Evolutionary conservation across 2,329 filamentous ascomycete species (phyloP), one percentile per base, ranked within the genome.

Genomic region (Colletotrichum sp.): DNA sequence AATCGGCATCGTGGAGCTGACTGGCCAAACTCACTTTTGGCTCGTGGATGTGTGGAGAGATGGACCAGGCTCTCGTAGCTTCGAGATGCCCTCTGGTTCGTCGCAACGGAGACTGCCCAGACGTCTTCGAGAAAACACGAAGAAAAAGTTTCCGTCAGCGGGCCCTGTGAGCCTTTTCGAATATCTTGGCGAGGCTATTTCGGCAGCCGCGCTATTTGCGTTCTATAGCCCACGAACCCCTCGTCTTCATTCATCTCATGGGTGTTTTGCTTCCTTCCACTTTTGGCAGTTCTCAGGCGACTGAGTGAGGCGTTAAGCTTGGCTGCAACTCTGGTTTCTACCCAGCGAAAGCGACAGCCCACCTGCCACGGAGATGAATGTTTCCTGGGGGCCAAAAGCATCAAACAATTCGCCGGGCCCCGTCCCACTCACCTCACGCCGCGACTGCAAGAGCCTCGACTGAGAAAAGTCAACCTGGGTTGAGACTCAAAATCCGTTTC

Each of bases 401-500:
- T 64, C 69, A 72, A 68, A 68, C 63, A 44, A 59, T n/a, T 26
- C 30, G 16, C 48, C 12, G 15, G 22, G 18, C 24, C 39, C 15
- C 24, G 70, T 75, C 65, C 70, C 70, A 74, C 70, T 59, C 70
- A 65, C 9, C 34, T 60, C 44, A 68, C 24, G 70, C 74, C 70
- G 64, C 48, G 48, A 69, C 44, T 63, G 57, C 63, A 72, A 64
- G 57, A 75, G 63, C 26, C 63, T 75, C 63, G 73, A 64, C 55
- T 68, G 69, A 67, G 32, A 9, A 36, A 65, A 65, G 32, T 62
- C 74, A 69, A 55, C 28, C 65, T 36, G 59, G 59, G 70, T 68
- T 71, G 74, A 60, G 71, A 69, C 16, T 68, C 73, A 64, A 60
- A 65, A 69, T 16, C 36, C 60, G 65, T 76, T 74, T 76, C 70